Evolutionary conservation across 1,139 yeast genomes (phyloP).

Genomic region (Sugiyamaella japonica): DNA sequence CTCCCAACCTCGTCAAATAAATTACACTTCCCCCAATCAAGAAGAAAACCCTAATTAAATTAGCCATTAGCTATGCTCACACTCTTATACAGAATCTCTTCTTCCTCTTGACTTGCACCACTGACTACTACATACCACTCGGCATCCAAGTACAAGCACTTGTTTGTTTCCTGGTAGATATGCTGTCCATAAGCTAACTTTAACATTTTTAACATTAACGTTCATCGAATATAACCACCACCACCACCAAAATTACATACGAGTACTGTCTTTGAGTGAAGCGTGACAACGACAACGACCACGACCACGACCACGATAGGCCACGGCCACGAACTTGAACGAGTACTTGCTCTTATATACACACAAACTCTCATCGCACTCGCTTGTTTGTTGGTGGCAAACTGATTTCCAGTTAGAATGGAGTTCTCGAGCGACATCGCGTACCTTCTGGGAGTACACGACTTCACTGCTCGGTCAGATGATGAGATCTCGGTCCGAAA

Average conservation of each 20-base stretch:
- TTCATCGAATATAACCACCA: too few species aligned
- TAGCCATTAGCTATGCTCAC: neutral
- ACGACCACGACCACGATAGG: neutral
- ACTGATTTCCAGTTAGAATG: too few species aligned
- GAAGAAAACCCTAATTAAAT: constrained; percentile 1
- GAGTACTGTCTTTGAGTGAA: too few species aligned
- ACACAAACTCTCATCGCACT: too few species aligned
- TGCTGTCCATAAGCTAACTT: constrained; percentile 6
- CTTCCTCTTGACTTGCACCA: neutral
- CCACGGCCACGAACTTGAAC: too few species aligned
- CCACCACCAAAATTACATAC: too few species aligned
- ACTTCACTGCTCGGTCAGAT: constrained; percentile 80
- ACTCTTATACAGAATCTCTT: neutral
- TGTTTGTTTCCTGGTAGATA: constrained; percentile 1
- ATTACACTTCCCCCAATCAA: constrained; percentile 2
- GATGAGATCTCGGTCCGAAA: constrained; percentile 80
- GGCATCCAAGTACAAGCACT: neutral
- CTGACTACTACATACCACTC: neutral
- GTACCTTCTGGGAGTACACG: constrained; percentile 65
- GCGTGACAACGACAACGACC: neutral
- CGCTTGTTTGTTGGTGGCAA: too few species aligned
- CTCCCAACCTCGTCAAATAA: constrained; percentile 6
- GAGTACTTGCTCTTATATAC: too few species aligned
- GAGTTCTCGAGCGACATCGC: neutral
- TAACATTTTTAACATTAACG: constrained; percentile 8